Percentiles rank a stretch among this genome's conserved stretches.
These are phyloP conservation scores for Silene latifolia DNA, from an alignment of 148 eudicot species.

Conservation along the genomic window DNA sequence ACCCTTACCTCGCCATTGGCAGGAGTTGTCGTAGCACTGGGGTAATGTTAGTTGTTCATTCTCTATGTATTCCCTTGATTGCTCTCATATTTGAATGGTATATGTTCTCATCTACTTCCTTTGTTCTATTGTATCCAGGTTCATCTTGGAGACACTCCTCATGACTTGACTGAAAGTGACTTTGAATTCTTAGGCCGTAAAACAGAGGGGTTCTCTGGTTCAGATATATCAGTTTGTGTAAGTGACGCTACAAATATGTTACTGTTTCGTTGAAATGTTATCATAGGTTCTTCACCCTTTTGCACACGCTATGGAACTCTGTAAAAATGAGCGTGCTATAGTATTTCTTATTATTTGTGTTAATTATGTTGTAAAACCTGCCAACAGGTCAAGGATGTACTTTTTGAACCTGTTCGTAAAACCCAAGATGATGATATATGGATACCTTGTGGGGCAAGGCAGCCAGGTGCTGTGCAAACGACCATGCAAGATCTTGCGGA, in stretches of 20 bases:
- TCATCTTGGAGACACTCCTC: constrained; percentile 96
- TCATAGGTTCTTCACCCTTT: no score
- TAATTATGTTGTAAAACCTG: neutral
- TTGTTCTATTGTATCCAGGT: constrained; percentile 43
- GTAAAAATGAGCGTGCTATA: neutral
- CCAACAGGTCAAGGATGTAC: constrained; percentile 81
- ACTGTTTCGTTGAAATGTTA: neutral
- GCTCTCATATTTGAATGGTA: neutral
- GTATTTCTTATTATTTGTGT: neutral
- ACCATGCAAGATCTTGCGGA: constrained; percentile 91
- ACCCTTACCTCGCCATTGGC: no score
- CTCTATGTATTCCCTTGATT: neutral
- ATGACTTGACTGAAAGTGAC: constrained; percentile 79
- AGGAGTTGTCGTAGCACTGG: no score
- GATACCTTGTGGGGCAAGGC: constrained; percentile 93
- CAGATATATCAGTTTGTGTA: constrained; percentile 95
- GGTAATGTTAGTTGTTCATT: no score
- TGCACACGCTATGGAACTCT: neutral
- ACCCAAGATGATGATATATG: constrained; percentile 82
- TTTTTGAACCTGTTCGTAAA: constrained; percentile 97
- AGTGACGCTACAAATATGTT: constrained; percentile 29
- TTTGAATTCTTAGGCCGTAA: constrained; percentile 67
- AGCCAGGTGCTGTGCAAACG: constrained; percentile 78
- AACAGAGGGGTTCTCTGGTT: constrained; percentile 96
- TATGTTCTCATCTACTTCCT: neutral